Conservation (phyloP, 2,329 filamentous ascomycete genomes). For the Hypoxylon sp. region DNA sequence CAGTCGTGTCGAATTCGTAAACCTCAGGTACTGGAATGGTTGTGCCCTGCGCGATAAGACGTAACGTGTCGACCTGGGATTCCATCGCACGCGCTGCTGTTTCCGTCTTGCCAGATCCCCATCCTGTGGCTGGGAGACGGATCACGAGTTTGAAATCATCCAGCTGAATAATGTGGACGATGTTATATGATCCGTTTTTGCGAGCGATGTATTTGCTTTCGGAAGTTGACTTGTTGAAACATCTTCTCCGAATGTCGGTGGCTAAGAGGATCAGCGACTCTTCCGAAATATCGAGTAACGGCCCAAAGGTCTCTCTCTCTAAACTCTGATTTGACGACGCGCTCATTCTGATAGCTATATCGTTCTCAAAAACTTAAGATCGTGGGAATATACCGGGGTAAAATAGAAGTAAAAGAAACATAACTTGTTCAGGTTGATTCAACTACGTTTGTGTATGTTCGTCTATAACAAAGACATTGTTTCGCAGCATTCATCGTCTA, state of each 20-base stretch:
- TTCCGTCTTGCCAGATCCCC: conserved; percentile 15
- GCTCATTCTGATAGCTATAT: not conserved
- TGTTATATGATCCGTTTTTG: conserved; percentile 11
- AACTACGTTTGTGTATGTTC: too few species aligned
- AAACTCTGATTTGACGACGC: not conserved
- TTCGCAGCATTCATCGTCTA: too few species aligned
- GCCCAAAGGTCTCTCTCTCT: conserved; percentile 8
- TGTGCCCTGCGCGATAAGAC: conserved; percentile 11
- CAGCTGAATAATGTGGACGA: conserved; percentile 18
- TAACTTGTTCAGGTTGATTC: too few species aligned
- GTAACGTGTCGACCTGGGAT: conserved; percentile 20
- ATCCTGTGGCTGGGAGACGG: conserved; percentile 9
- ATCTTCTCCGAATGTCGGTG: conserved; percentile 7
- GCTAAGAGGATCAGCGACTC: conserved; percentile 15
- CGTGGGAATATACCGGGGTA: too few species aligned
- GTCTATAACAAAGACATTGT: too few species aligned
- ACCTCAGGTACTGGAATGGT: conserved; percentile 20
- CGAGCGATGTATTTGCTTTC: not conserved
- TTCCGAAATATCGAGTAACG: conserved; percentile 9
- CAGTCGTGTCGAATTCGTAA: conserved; percentile 18
- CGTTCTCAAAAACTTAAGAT: not conserved
- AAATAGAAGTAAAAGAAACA: too few species aligned
- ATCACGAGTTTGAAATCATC: conserved; percentile 23
- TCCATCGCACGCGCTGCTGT: conserved; percentile 17
- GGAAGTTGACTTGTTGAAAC: not conserved